Evolutionary conservation across 768 basidiomycete genomes (phyloP), one percentile per base, ranked within the genome.

Genomic region (Mycena galopus): DNA sequence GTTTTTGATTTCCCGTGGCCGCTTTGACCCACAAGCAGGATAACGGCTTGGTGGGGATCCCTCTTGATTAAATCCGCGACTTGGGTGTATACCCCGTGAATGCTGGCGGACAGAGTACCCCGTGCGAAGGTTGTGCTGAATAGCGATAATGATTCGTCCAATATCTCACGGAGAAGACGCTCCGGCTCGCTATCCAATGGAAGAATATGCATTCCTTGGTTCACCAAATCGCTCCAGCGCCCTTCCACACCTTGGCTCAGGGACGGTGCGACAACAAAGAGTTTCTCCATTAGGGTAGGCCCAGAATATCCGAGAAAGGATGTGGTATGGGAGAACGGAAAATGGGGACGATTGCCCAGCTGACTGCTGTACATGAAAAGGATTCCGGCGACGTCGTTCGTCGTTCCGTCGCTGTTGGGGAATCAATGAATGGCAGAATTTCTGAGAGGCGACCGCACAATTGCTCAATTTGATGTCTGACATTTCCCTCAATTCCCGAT

Each of bases 1-100:
- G 30, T 66, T 27, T 66, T 66, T 17, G 65, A 66, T 42, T 66
- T 66, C 21, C 65, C 65, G 33, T 66, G 65, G 37, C 53, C 55
- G 29, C 37, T 66, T 44, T 66, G 55, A 25, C 65, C 65, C 23
- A 66, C 65, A 33, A 67, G 42, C 1, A 67, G 58, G 27, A 67
- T 59, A 7, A 67, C 66, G 42, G 66, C 66, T 50, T 35, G 65
- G 33, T 37, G 23, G 35, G 65, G 33, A 66, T 66, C 25, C 42
- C 65, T 39, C 53, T 56, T 56, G 51, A 39, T 56, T 19, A n/a
- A 23, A 35, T 17, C 33, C 39, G 63, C 63, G 23, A 51, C 51
- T 65, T 27, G 50, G 23, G 32, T 35, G 35, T 53, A 55, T 55
- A 65, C 19, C 32, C 33, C 63, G 33, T 65, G 32, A 53, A 35